Percentiles rank a stretch among this genome's conserved stretches.
Evolutionary conservation across 106 monocot species (phyloP).

Genomic region (Posidonia australis): DNA sequence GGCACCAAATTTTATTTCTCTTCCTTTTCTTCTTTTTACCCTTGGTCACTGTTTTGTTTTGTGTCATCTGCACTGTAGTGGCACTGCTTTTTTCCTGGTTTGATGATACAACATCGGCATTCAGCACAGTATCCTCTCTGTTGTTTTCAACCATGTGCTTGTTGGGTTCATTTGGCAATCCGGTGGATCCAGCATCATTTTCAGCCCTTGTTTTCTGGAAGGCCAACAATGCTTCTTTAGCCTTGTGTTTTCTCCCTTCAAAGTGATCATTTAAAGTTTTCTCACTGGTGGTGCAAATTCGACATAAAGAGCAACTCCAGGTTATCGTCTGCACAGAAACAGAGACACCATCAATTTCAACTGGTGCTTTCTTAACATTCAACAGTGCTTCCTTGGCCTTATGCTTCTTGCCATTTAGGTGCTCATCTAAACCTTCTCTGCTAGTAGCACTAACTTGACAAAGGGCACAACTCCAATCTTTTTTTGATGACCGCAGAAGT

Average conservation of each 20-base stretch:
- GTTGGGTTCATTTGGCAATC: not conserved
- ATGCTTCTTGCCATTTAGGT: conserved; percentile 27
- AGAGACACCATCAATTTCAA: not conserved
- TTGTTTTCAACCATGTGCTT: not conserved
- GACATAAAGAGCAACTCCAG: conserved; percentile 4
- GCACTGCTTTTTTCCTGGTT: not conserved
- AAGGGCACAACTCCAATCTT: conserved; percentile 15
- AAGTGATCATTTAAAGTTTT: not conserved
- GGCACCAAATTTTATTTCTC: not conserved
- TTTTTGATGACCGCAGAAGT: not conserved
- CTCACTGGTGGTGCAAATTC: not conserved
- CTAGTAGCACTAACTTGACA: conserved; percentile 23
- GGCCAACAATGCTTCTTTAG: conserved; percentile 1
- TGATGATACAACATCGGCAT: not conserved
- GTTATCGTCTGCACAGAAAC: not conserved
- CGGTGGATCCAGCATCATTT: not conserved
- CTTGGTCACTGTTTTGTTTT: not conserved
- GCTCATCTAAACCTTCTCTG: conserved; percentile 14
- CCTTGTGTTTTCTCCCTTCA: conserved; percentile 3
- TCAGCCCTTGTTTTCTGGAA: not conserved
- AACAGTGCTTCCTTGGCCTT: conserved; percentile 4
- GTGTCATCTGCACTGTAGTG: not conserved
- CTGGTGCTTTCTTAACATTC: not conserved
- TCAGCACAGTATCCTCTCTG: too few relatives aligned
- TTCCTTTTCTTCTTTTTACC: conserved; percentile 1